These are phyloP conservation scores for Suhomyces kilbournensis DNA, from an alignment of 805 yeast genomes.

Conservation along the genomic window DNA sequence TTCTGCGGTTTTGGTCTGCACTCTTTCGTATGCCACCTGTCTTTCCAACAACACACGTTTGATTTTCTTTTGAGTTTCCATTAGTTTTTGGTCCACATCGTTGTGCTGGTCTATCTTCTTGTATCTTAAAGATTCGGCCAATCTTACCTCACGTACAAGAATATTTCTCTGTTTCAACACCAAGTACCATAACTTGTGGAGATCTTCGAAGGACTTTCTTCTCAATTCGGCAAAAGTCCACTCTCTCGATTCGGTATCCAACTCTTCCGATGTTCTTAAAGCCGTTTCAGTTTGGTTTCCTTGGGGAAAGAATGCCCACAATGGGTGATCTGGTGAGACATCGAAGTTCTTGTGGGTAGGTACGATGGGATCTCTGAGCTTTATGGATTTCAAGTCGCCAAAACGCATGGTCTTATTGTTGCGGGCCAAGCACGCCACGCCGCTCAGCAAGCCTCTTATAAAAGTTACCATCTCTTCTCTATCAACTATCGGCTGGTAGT, in stretches of 20 bases:
- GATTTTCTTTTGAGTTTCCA: slow-evolving; percentile 49
- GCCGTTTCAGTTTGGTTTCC: slow-evolving; percentile 50
- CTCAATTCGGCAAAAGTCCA: slow-evolving; percentile 91
- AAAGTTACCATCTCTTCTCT: too few relatives aligned
- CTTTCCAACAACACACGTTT: slow-evolving; percentile 87
- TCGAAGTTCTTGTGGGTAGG: slow-evolving; percentile 74
- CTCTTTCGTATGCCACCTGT: slow-evolving; percentile 64
- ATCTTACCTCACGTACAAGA: slow-evolving; percentile 69
- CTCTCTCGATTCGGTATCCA: slow-evolving; percentile 56
- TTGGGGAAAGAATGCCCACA: slow-evolving; percentile 82
- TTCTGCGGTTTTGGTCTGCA: slow-evolving; percentile 44
- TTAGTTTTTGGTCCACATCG: slow-evolving; percentile 38
- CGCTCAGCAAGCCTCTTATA: slow-evolving; percentile 30
- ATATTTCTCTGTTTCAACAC: slow-evolving; percentile 80
- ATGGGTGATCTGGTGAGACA: slow-evolving; percentile 82
- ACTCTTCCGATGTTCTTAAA: slow-evolving; percentile 56
- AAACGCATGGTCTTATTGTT: slow-evolving; percentile 30
- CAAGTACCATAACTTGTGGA: slow-evolving; percentile 88
- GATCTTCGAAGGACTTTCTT: slow-evolving; percentile 85
- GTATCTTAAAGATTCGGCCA: slow-evolving; percentile 38
- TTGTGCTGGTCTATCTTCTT: slow-evolving; percentile 34
- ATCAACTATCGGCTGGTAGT: too few relatives aligned
- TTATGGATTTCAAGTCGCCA: slow-evolving; percentile 34
- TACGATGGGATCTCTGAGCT: slow-evolving; percentile 75
- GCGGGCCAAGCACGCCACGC: slow-evolving; percentile 36